Evolutionary conservation across 768 basidiomycete genomes (phyloP).

Genomic region (Cytidiella melzeri): DNA sequence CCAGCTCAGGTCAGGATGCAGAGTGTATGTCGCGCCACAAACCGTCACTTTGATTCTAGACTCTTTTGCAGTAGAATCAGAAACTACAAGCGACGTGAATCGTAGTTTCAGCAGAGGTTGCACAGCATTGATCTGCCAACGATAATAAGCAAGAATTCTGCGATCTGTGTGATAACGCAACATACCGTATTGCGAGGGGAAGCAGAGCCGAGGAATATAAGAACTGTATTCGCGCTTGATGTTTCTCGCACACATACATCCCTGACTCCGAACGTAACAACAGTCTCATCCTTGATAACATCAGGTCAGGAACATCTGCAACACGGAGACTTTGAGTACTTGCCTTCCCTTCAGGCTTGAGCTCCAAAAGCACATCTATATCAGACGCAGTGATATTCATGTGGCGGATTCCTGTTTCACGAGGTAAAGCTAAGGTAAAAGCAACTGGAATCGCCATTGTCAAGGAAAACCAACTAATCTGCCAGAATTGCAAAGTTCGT

Average conservation of each 20-base stretch:
- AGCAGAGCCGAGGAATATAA: constrained; percentile 48
- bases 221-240: constrained; percentile 24
- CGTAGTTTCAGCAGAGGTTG: constrained; percentile 54
- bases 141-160: constrained; percentile 1
- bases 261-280: constrained; percentile 56
- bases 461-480: neutral
- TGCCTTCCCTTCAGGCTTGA: constrained; percentile 70
- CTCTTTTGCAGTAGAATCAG: constrained; percentile 68
- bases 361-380: constrained; percentile 54
- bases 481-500: constrained; percentile 1
- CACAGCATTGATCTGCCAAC: constrained; percentile 25
- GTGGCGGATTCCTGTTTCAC: constrained; percentile 31
- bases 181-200: constrained; percentile 54
- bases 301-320: neutral
- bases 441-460: constrained; percentile 22
- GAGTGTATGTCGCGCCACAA: constrained; percentile 55
- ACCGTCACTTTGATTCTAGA: constrained; percentile 62
- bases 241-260: constrained; percentile 53
- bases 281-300: constrained; percentile 65
- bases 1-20: constrained; percentile 60
- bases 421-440: constrained; percentile 45
- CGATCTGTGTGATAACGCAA: constrained; percentile 10
- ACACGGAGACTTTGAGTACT: constrained; percentile 15
- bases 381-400: constrained; percentile 60
- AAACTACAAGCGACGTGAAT: constrained; percentile 58